phyloP scores from a whole-genome alignment of 768 basidiomycete species.

The Hygrophorus russula region DNA sequence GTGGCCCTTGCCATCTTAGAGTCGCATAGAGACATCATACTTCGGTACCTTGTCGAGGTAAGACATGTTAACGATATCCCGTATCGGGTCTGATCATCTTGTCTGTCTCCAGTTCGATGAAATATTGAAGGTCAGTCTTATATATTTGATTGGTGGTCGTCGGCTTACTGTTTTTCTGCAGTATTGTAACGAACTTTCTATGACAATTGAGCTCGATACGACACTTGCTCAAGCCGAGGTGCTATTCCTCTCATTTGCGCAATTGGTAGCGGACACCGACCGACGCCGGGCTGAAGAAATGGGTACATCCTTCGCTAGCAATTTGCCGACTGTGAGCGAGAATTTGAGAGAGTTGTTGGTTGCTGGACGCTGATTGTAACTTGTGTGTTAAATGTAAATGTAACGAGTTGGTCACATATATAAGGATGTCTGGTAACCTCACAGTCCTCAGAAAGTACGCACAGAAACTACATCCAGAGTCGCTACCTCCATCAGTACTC shows the following conservation, averaged over 20 bases:
- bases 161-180: constrained; percentile 13
- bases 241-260: constrained; percentile 84
- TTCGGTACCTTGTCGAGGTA: constrained; percentile 82
- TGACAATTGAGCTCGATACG: constrained; percentile 94
- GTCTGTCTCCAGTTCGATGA: constrained; percentile 55
- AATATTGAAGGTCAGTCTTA: constrained; percentile 47
- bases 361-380: constrained; percentile 12
- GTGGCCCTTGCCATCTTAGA: constrained; percentile 90
- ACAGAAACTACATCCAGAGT: constrained; percentile 26
- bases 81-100: neutral
- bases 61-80: neutral
- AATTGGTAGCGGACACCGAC: constrained; percentile 84
- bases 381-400: neutral
- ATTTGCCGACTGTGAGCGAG: constrained; percentile 42
- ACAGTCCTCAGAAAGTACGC: constrained; percentile 57
- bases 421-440: constrained; percentile 32
- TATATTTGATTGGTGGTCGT: neutral
- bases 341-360: constrained; percentile 51
- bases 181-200: constrained; percentile 92
- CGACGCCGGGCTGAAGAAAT: constrained; percentile 56
- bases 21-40: constrained; percentile 89
- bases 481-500: constrained; percentile 48
- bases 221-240: constrained; percentile 97
- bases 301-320: constrained; percentile 24
- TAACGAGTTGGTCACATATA: neutral